Evolutionary conservation across 1,139 yeast species (phyloP).

Genomic region (Scheffersomyces lignicola): DNA sequence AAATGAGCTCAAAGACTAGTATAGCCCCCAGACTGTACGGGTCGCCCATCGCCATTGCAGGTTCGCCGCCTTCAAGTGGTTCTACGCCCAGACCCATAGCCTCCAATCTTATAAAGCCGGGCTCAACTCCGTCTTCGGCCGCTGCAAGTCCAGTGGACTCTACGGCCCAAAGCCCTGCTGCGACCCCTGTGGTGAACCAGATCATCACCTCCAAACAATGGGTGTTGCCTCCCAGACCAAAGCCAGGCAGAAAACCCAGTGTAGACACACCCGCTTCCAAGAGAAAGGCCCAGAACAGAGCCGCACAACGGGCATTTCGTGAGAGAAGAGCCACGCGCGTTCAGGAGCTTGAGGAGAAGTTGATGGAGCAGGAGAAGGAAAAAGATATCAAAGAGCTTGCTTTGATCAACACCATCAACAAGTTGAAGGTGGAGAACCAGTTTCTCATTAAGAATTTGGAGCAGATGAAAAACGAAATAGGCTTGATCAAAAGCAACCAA

Average conservation of each 20-base stretch:
- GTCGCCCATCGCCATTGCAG: slow-evolving; percentile 31
- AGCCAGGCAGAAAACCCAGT: slow-evolving; percentile 88
- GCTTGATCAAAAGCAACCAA: slow-evolving; percentile 15
- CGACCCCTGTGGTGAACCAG: slow-evolving; percentile 16
- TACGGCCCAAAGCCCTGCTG: slow-evolving; percentile 3
- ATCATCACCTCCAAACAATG: slow-evolving; percentile 82
- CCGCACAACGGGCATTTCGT: slow-evolving; percentile 92
- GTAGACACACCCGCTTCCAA: slow-evolving; percentile 72
- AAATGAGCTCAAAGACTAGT: slow-evolving; percentile 13
- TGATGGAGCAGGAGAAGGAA: slow-evolving; percentile 66
- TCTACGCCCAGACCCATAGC: slow-evolving; percentile 14
- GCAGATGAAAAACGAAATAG: slow-evolving; percentile 29
- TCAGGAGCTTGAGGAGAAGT: slow-evolving; percentile 45
- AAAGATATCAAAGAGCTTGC: slow-evolving; percentile 61
- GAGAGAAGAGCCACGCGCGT: slow-evolving; percentile 72
- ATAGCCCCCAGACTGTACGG: slow-evolving; percentile 44
- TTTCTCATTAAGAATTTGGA: slow-evolving; percentile 37
- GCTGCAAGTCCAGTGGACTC: slow-evolving; percentile 11
- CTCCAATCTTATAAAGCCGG: slow-evolving; percentile 3
- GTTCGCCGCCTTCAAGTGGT: slow-evolving; percentile 18
- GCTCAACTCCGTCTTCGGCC: slow-evolving; percentile 8
- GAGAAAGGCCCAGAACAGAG: slow-evolving; percentile 90
- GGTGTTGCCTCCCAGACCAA: slow-evolving; percentile 90
- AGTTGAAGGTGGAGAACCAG: slow-evolving; percentile 42
- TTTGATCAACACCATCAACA: slow-evolving; percentile 49